Base-by-base conservation (phyloP, 257 asterid species). In the Buddleja alternifolia region DNA sequence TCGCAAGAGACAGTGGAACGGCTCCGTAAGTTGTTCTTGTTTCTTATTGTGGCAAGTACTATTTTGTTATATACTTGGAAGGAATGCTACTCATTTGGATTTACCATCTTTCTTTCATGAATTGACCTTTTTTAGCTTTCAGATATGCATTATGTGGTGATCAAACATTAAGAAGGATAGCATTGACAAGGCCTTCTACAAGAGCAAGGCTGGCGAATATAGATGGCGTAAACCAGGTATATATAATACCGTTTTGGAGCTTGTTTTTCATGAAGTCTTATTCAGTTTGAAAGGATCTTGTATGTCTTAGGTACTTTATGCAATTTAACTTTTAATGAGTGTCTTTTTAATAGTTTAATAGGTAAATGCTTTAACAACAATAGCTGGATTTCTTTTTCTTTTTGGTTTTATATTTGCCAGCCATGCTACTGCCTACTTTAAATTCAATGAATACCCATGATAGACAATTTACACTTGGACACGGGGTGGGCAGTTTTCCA, bases 161-260 rank as follows among this genome's bases (percentile, higher is more conserved):
- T 82, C 89, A 66, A 75, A 90, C 98, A 69, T 79, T 93, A 79
- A 83, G 84, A 85, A 88, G 86, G 82, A 86, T 93, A 73, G 79
- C 96, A 73, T 67, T 77, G 80, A 72, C 77, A 44, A 83, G 98
- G 85, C 98, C 98, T 56, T 90, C 97, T 21, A 88, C 97, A 51
- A 80, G 82, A 82, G 95, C 98, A 73, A 88, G 98, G 78, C 89
- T 93, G 73, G 98, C 98, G 65, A 93, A 88, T 77, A 86, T 93
- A 66, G 97, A 93, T 82, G 98, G 98, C 20, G 89, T 93, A 56
- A 93, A 93, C 81, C 98, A 93, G 97, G 98, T 93, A 80, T n/a
- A n/a, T n/a, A n/a, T n/a, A 71, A 19, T 52, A 15, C 34, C 37
- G 6, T 58, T 16, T 46, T 60, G 61, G 75, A 47, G 24, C 50